Conservation (phyloP, 768 basidiomycete genomes). For the Boletus rubroflammeus region DNA sequence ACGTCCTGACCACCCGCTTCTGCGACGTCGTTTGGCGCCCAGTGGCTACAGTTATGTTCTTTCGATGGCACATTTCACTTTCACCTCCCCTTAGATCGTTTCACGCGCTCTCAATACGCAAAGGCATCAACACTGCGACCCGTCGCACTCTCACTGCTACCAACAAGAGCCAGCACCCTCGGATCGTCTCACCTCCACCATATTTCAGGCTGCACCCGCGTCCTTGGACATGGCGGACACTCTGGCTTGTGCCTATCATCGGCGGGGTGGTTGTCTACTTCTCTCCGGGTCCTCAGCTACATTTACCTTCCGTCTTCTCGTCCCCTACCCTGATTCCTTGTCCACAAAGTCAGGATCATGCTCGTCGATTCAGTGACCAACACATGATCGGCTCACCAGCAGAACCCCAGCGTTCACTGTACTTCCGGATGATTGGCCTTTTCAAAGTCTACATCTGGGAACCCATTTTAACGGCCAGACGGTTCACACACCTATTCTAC, state of each 20-base stretch:
- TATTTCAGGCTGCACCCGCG: slow-evolving; percentile 25
- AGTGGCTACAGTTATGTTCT: slow-evolving; percentile 31
- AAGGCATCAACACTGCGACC: neutral
- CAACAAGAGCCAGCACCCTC: neutral
- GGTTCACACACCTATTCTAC: slow-evolving; percentile 79
- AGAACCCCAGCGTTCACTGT: slow-evolving; percentile 52
- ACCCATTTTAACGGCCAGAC: slow-evolving; percentile 74
- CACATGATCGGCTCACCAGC: slow-evolving; percentile 62
- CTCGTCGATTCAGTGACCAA: slow-evolving; percentile 21
- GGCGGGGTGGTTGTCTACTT: slow-evolving; percentile 54
- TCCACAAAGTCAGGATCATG: slow-evolving; percentile 10
- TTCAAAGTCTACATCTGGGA: slow-evolving; percentile 70
- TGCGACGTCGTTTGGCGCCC: slow-evolving; percentile 38
- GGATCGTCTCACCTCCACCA: slow-evolving; percentile 11
- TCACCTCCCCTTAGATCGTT: slow-evolving; percentile 25
- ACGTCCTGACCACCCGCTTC: slow-evolving; percentile 28
- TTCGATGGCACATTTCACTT: slow-evolving; percentile 22
- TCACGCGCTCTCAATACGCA: slow-evolving; percentile 13
- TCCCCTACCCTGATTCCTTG: slow-evolving; percentile 49
- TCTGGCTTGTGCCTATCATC: slow-evolving; percentile 55
- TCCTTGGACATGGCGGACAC: slow-evolving; percentile 25
- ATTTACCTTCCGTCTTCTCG: slow-evolving; percentile 47
- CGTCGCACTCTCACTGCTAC: slow-evolving; percentile 27
- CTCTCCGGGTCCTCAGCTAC: slow-evolving; percentile 39
- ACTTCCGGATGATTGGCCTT: slow-evolving; percentile 41